These are phyloP conservation scores for Ogataea sp. DNA, from an alignment of 805 yeast species.

Conservation along the genomic window DNA sequence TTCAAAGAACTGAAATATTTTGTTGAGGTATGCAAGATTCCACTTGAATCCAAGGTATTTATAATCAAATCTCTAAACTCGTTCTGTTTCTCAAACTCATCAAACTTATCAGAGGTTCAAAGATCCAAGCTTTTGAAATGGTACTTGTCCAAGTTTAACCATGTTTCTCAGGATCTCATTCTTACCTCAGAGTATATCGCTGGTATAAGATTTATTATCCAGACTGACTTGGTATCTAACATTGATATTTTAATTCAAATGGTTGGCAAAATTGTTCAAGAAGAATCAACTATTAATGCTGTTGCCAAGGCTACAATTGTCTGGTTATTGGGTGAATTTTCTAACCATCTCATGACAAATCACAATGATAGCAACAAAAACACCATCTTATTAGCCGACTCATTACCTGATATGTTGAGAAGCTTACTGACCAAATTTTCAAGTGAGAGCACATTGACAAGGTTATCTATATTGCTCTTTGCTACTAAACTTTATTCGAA, in stretches of 20 bases:
- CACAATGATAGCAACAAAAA: conserved; percentile 1
- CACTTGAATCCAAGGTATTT: not conserved
- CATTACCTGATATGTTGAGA: conserved; percentile 75
- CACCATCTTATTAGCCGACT: conserved; percentile 15
- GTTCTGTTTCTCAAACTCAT: conserved; percentile 6
- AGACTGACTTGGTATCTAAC: conserved; percentile 47
- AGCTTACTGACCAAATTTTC: conserved; percentile 44
- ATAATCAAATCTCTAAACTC: conserved; percentile 43
- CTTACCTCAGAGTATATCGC: conserved; percentile 60
- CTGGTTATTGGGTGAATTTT: conserved; percentile 88
- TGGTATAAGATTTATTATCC: conserved; percentile 66
- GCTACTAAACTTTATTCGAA: conserved; percentile 65
- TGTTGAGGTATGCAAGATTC: conserved; percentile 21
- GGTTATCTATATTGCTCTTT: conserved; percentile 63
- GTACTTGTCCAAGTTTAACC: conserved; percentile 43
- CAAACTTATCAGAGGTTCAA: conserved; percentile 32
- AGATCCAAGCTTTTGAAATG: conserved; percentile 51
- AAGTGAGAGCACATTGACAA: conserved; percentile 45
- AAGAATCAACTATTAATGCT: conserved; percentile 8
- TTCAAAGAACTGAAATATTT: conserved; percentile 59
- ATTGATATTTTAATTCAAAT: conserved; percentile 48
- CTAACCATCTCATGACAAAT: conserved; percentile 15
- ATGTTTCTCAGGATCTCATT: conserved; percentile 15
- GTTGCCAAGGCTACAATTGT: conserved; percentile 73
- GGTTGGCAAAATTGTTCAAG: conserved; percentile 16